phyloP scores from a whole-genome alignment of 2,329 filamentous ascomycete species.

The Phaeosphaeriaceae sp. region DNA sequence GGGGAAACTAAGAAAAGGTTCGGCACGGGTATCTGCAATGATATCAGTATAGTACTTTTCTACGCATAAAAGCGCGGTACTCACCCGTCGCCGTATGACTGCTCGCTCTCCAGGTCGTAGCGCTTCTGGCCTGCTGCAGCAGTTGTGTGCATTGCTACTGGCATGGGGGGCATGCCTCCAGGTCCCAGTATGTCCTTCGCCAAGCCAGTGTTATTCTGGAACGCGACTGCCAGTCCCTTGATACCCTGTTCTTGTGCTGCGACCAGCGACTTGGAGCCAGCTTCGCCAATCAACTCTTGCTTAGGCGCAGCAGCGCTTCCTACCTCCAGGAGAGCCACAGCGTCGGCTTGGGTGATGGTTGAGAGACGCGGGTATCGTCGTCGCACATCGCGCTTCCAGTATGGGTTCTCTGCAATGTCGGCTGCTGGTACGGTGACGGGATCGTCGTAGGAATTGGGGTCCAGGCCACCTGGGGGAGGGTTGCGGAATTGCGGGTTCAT shows the following conservation, averaged over 20 bases:
- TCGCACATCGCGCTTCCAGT: slow-evolving; percentile 93
- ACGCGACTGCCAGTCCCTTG: slow-evolving; percentile 72
- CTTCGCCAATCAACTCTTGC: slow-evolving; percentile 78
- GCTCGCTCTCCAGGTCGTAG: slow-evolving; percentile 71
- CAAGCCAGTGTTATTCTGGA: slow-evolving; percentile 69
- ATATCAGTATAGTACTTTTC: slow-evolving; percentile 13
- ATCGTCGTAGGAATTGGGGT: slow-evolving; percentile 78
- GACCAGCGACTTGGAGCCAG: slow-evolving; percentile 76
- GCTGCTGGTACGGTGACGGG: slow-evolving; percentile 83
- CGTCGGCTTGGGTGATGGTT: slow-evolving; percentile 82
- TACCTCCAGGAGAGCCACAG: slow-evolving; percentile 82
- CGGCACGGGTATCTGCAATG: slow-evolving; percentile 53
- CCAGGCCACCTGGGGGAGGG: slow-evolving; percentile 77
- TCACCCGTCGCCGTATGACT: slow-evolving; percentile 65
- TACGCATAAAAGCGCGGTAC: slow-evolving; percentile 17
- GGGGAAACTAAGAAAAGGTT: slow-evolving; percentile 45
- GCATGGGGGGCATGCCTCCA: slow-evolving; percentile 85
- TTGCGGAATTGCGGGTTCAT: slow-evolving; percentile 92
- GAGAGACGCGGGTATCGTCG: slow-evolving; percentile 82
- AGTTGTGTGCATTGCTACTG: slow-evolving; percentile 69
- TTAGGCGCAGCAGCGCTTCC: slow-evolving; percentile 83
- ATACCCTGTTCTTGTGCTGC: slow-evolving; percentile 77
- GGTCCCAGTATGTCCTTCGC: slow-evolving; percentile 70
- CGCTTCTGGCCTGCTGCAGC: slow-evolving; percentile 68
- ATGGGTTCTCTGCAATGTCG: slow-evolving; percentile 89